These are phyloP conservation scores for Pneumocystis canis DNA, from an alignment of 1,139 yeast genomes.

Conservation along the genomic window DNA sequence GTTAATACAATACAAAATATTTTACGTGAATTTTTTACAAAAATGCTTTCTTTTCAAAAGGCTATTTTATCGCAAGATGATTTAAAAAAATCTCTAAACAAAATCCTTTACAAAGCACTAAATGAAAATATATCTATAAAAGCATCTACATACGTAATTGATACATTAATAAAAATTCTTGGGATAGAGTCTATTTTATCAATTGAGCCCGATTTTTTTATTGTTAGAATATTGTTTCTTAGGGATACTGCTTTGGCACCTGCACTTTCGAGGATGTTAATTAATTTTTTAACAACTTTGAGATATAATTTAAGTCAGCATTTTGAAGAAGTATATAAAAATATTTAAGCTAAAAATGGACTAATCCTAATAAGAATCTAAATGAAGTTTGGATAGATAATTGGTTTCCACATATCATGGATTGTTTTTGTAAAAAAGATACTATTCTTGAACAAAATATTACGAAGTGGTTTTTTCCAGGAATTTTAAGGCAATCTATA, in stretches of 20 bases:
- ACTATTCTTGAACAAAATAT: not conserved
- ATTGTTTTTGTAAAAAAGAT: not conserved
- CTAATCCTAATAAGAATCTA: not conserved
- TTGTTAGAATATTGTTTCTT: constrained; percentile 4
- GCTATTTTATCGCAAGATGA: not conserved
- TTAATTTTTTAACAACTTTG: not conserved
- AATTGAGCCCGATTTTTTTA: constrained; percentile 4
- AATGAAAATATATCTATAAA: constrained; percentile 5
- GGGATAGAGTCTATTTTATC: constrained; percentile 1
- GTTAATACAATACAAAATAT: constrained; percentile 5
- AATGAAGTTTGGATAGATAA: not conserved
- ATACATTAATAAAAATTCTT: constrained; percentile 4
- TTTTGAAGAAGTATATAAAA: not conserved
- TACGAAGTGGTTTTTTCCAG: not conserved
- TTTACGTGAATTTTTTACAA: constrained; percentile 4
- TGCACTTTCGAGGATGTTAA: constrained; percentile 4
- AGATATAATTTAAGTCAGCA: not conserved
- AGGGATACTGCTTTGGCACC: constrained; percentile 5
- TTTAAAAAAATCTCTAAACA: not conserved
- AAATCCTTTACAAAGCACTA: constrained; percentile 1
- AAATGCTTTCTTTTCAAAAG: constrained; percentile 4
- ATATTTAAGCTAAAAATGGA: not conserved
- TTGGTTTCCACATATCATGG: not conserved
- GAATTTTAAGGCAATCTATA: not conserved
- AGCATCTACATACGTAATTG: constrained; percentile 6